Base-by-base conservation (phyloP, 805 yeast genomes). In the Candida nemodendra region DNA sequence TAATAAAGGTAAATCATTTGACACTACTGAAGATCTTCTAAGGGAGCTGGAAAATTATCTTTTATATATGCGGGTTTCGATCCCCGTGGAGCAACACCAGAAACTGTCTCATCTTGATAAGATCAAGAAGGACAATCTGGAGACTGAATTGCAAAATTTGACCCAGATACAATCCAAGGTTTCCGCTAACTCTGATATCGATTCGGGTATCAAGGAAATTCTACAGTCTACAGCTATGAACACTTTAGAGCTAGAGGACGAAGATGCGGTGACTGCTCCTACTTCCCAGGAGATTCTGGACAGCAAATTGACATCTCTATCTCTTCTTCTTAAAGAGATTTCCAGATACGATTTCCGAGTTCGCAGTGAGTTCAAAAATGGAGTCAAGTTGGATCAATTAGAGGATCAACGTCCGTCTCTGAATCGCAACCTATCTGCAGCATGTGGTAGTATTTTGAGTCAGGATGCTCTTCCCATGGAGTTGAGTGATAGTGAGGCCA, bases 181-280 rank as follows among this genome's bases (percentile, higher is more conserved):
- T 9, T 16, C 24, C 3, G 19, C 5, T 2, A 18, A 18, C 4
- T 32, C 29, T 7, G 44, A 42, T 14, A 38, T 38, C 9, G 56
- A 57, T 41, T 1, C 33, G 14, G 42, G 39, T 27, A 38, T 57
- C 14, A 56, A 54, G 0, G 62, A 60, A 34, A 50, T 59, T 4
- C 31, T 56, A 9, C 59, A 57, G 25, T 32, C 37, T 6, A 53
- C 62, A 4, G 30, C 33, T n/a, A 52, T 60, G 63, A 52, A 47
- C 15, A 44, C 34, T 16, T 32, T 59, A 8, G 62, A 59, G 11
- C 26, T 44, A 11, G 45, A 48, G 17, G 48, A 44, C 5, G 41
- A 39, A 3, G 36, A 35, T 9, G 18, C 27, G 5, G 18, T 30
- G 2, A 30, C 30, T 13, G 33, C 17, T 9, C 35, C 33, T 2